A percentile compares a stretch with the other conserved stretches of the same genome.
Conservation (phyloP, 768 basidiomycete species). For the Tulasnella calospora region DNA sequence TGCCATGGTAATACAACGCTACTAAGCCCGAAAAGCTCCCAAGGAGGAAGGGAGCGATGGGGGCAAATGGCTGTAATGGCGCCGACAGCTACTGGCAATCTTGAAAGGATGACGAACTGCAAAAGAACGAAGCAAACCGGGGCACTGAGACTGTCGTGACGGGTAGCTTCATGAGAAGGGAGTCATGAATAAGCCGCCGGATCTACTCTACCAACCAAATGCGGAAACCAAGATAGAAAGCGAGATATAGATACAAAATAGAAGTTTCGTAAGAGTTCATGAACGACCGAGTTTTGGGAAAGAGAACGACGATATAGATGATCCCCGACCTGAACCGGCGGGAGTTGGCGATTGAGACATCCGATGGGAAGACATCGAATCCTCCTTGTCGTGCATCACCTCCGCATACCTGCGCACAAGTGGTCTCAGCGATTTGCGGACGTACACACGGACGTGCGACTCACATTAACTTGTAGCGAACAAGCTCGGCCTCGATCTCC, state of each 20-base stretch:
- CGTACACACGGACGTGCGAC: conserved; percentile 34
- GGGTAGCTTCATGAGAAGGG: too few species aligned
- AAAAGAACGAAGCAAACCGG: too few species aligned
- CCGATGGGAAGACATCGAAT: conserved; percentile 62
- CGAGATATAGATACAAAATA: background rate
- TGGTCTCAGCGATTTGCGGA: background rate
- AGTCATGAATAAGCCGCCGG: background rate
- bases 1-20: too few species aligned
- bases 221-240: background rate
- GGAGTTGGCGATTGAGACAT: conserved; percentile 40
- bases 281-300: background rate
- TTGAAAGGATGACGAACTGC: too few species aligned
- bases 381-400: conserved; percentile 71
- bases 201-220: background rate
- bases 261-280: background rate
- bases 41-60: too few species aligned
- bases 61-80: too few species aligned
- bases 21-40: too few species aligned
- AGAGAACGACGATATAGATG: conserved; percentile 15
- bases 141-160: too few species aligned
- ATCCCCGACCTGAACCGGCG: conserved; percentile 18
- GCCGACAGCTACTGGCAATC: too few species aligned
- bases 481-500: conserved; percentile 88
- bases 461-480: conserved; percentile 88
- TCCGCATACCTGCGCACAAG: conserved; percentile 51